Evolutionary conservation across 2,329 filamentous ascomycete genomes (phyloP).

Genomic region (Exophiala dermatitidis): DNA sequence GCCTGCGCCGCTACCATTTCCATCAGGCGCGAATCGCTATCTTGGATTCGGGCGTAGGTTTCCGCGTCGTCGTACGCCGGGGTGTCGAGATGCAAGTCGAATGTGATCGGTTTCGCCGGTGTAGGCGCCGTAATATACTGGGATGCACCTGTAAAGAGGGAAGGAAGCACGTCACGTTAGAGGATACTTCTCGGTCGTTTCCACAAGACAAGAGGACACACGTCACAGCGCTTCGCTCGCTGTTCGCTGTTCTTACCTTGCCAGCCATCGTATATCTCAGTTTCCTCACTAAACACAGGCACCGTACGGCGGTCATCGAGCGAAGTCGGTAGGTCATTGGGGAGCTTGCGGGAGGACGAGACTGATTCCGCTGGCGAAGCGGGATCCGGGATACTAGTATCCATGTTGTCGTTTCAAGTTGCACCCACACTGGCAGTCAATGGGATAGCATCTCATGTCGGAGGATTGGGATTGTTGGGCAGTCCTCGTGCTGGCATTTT

Average conservation of each 20-base stretch:
- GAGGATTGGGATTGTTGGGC: neutral
- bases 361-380: slow-evolving; percentile 6
- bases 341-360: slow-evolving; percentile 45
- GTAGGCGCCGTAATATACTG: slow-evolving; percentile 87
- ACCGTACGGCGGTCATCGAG: slow-evolving; percentile 76
- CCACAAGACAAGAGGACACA: slow-evolving; percentile 6
- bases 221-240: neutral
- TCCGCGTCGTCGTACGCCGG: slow-evolving; percentile 61
- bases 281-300: slow-evolving; percentile 64
- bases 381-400: slow-evolving; percentile 10
- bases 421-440: neutral
- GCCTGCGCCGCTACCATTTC: slow-evolving; percentile 94
- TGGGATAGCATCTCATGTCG: slow-evolving; percentile 11
- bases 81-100: slow-evolving; percentile 79
- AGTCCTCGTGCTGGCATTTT: neutral
- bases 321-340: slow-evolving; percentile 80
- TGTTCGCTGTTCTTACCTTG: slow-evolving; percentile 58
- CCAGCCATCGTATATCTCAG: slow-evolving; percentile 98
- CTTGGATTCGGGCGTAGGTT: slow-evolving; percentile 52
- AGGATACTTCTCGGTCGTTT: neutral
- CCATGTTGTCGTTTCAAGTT: slow-evolving; percentile 11
- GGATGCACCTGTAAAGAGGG: slow-evolving; percentile 65
- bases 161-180: slow-evolving; percentile 1
- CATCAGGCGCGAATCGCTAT: slow-evolving; percentile 82
- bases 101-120: slow-evolving; percentile 73